Percentiles rank a stretch among this genome's conserved stretches.
These are phyloP conservation scores for Nannizzia gypsea DNA, from an alignment of 2,329 filamentous ascomycete species.

Conservation along the genomic window DNA sequence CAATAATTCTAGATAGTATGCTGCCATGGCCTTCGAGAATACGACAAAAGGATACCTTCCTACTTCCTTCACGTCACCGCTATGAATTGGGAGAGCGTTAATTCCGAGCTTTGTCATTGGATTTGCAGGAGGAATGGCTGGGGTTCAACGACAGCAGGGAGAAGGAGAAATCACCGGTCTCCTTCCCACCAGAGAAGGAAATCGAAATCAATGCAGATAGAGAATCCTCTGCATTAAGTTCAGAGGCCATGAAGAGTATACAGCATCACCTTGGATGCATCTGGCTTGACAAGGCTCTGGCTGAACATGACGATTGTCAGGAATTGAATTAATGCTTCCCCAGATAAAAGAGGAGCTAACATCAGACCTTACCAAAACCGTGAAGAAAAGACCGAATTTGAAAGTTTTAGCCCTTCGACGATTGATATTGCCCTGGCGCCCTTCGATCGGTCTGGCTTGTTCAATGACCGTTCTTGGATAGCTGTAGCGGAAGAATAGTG, in stretches of 20 bases:
- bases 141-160: background rate
- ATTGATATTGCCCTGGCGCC: background rate
- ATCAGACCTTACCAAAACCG: constrained; percentile 2
- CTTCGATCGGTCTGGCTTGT: background rate
- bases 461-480: background rate
- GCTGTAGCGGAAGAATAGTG: background rate
- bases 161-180: constrained; percentile 4
- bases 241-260: constrained; percentile 8
- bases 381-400: constrained; percentile 6
- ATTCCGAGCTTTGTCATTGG: constrained; percentile 6
- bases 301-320: constrained; percentile 9
- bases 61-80: constrained; percentile 7
- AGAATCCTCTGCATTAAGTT: constrained; percentile 6
- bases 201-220: constrained; percentile 7
- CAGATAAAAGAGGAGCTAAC: constrained; percentile 9
- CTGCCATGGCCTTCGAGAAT: constrained; percentile 8
- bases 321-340: constrained; percentile 8
- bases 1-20: constrained; percentile 8
- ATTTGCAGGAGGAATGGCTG: constrained; percentile 6
- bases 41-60: constrained; percentile 6
- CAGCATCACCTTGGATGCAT: constrained; percentile 5
- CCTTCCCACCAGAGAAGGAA: constrained; percentile 2
- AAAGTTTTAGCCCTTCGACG: constrained; percentile 10
- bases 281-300: constrained; percentile 12
- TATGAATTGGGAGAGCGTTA: constrained; percentile 9